A percentile compares a stretch with the other conserved stretches of the same genome.
phyloP scores from a whole-genome alignment of 2,329 filamentous ascomycete species.

The Parafenestella ontariensis region DNA sequence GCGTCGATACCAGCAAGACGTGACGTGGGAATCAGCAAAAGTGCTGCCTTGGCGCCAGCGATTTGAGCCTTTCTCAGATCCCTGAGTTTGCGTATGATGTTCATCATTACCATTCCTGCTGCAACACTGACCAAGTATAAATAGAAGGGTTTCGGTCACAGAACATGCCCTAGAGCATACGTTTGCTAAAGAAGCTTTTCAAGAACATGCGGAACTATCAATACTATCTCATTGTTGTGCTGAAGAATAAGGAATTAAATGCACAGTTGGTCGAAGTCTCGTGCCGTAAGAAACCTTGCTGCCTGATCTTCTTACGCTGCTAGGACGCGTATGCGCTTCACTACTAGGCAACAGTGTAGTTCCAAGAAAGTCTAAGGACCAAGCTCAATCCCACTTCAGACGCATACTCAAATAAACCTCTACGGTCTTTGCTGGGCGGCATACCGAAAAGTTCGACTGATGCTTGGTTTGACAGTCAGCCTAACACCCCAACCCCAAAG shows the following conservation, averaged over 20 bases:
- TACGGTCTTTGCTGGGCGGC: too few species aligned
- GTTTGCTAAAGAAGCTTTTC: not conserved
- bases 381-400: too few species aligned
- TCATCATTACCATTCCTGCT: not conserved
- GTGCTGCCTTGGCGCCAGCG: not conserved
- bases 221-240: not conserved
- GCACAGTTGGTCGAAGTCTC: not conserved
- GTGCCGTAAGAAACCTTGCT: not conserved
- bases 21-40: not conserved
- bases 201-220: not conserved
- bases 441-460: too few species aligned
- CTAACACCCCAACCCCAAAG: too few species aligned
- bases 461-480: too few species aligned
- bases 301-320: not conserved
- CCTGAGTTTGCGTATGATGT: slow-evolving; percentile 2
- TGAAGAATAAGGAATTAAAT: not conserved
- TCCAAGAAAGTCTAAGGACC: too few species aligned
- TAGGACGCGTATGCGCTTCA: not conserved
- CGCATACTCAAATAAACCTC: too few species aligned
- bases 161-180: not conserved
- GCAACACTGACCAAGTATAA: not conserved
- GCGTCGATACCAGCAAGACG: not conserved
- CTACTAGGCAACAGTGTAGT: not conserved
- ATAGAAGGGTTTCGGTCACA: not conserved
- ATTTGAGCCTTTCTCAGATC: not conserved